A percentile compares a stretch with the other conserved stretches of the same genome.
These are phyloP conservation scores for Leccinum subgranulosum DNA, from an alignment of 768 basidiomycete species.

Conservation along the genomic window DNA sequence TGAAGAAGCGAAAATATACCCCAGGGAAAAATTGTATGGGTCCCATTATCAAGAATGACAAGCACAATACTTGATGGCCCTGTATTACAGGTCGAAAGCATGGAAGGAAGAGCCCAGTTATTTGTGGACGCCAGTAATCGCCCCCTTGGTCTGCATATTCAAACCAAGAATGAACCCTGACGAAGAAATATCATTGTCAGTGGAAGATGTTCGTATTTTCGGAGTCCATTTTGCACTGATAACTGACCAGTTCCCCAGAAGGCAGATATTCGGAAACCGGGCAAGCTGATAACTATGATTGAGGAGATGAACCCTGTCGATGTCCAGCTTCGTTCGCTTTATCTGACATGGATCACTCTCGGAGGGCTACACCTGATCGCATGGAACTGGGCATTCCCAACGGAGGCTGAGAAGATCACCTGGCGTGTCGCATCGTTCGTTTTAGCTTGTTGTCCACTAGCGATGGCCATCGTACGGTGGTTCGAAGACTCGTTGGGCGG, in stretches of 20 bases:
- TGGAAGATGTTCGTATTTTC: neutral
- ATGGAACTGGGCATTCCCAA: slow-evolving; percentile 1
- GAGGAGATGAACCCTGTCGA: neutral
- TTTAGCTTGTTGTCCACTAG: neutral
- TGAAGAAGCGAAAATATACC: neutral
- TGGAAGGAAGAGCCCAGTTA: neutral
- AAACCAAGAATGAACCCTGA: neutral
- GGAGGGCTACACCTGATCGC: slow-evolving; percentile 1
- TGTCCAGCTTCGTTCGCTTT: neutral
- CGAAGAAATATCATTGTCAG: neutral
- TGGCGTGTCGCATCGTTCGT: neutral
- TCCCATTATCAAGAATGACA: neutral
- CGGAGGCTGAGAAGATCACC: neutral
- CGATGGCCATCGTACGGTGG: neutral
- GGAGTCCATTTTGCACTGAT: neutral
- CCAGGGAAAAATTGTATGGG: neutral
- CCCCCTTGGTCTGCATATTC: neutral
- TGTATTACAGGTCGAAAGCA: neutral
- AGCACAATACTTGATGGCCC: neutral
- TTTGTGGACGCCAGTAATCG: neutral
- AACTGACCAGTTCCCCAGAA: neutral
- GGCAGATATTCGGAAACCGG: neutral
- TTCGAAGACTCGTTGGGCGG: neutral
- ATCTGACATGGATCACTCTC: neutral
- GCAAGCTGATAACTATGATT: neutral